Percentiles rank a stretch among this genome's conserved stretches.
These are phyloP conservation scores for Pseudoperonospora humuli DNA, from an alignment of 352 stramenopile species.

Conservation along the genomic window DNA sequence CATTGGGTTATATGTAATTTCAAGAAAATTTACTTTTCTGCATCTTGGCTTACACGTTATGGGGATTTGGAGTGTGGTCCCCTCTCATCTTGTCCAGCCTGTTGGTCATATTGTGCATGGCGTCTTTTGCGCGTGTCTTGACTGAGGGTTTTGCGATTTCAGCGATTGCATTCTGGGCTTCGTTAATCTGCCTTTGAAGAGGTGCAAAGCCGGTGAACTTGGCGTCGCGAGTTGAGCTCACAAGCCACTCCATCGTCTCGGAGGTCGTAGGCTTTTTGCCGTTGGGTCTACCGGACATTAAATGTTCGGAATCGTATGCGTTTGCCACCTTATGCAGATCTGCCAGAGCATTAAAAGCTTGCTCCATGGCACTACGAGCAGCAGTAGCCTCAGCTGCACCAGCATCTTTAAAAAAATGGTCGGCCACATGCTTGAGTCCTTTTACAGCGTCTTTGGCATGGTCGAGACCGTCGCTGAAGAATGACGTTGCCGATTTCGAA, in stretches of 20 bases:
- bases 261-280: conserved; percentile 17
- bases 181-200: conserved; percentile 18
- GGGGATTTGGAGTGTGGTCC: conserved; percentile 9
- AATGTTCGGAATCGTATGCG: conserved; percentile 18
- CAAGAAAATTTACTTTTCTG: background rate
- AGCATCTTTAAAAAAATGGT: conserved; percentile 14
- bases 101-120: conserved; percentile 14
- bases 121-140: conserved; percentile 17
- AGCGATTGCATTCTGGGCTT: conserved; percentile 4
- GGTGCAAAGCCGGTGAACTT: conserved; percentile 17
- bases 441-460: conserved; percentile 25
- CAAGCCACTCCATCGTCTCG: conserved; percentile 23
- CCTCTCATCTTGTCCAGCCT: conserved; percentile 10
- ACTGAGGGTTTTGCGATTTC: conserved; percentile 19
- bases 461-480: conserved; percentile 23
- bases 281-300: conserved; percentile 5
- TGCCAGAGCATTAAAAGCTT: conserved; percentile 21
- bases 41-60: conserved; percentile 1
- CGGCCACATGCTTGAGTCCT: conserved; percentile 8
- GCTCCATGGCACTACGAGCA: conserved; percentile 19
- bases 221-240: conserved; percentile 22
- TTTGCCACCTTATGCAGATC: conserved; percentile 24
- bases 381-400: conserved; percentile 4
- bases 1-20: conserved; percentile 9
- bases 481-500: conserved; percentile 13